These are phyloP conservation scores for Emergomyces africanus DNA, from an alignment of 2,329 filamentous ascomycete genomes.

Conservation along the genomic window DNA sequence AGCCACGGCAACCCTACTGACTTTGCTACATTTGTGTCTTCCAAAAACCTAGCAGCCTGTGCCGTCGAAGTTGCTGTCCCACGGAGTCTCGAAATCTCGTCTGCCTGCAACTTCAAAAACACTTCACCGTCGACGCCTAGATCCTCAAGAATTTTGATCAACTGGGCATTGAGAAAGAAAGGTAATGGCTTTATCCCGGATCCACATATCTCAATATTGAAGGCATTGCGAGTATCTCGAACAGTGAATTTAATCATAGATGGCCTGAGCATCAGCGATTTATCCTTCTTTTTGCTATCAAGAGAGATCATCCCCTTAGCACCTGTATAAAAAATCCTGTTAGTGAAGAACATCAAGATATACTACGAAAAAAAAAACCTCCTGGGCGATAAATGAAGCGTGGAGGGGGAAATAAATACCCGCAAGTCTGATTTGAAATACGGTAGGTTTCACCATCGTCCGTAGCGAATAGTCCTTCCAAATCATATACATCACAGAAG, in stretches of 20 bases:
- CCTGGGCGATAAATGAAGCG: background rate
- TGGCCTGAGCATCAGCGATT: conserved; percentile 47
- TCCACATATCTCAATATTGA: conserved; percentile 20
- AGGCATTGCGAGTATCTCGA: conserved; percentile 19
- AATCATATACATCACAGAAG: conserved; percentile 45
- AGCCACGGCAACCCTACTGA: conserved; percentile 49
- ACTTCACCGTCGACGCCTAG: conserved; percentile 46
- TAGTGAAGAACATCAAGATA: background rate
- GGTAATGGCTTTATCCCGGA: conserved; percentile 53
- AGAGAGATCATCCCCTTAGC: conserved; percentile 69
- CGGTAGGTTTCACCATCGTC: conserved; percentile 14
- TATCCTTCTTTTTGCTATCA: conserved; percentile 47
- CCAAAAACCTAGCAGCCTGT: conserved; percentile 56
- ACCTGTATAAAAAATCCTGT: conserved; percentile 27
- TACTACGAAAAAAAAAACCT: background rate
- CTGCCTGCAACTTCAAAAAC: conserved; percentile 53
- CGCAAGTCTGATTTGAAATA: conserved; percentile 59
- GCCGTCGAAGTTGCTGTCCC: conserved; percentile 43
- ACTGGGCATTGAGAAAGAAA: conserved; percentile 61
- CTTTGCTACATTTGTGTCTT: conserved; percentile 47
- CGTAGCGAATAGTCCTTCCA: conserved; percentile 33
- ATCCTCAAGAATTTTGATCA: conserved; percentile 81
- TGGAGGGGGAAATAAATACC: conserved; percentile 27
- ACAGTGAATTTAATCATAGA: conserved; percentile 80
- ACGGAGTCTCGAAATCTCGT: conserved; percentile 49